Conservation (phyloP, 768 basidiomycete species). For the Russula compacta region DNA sequence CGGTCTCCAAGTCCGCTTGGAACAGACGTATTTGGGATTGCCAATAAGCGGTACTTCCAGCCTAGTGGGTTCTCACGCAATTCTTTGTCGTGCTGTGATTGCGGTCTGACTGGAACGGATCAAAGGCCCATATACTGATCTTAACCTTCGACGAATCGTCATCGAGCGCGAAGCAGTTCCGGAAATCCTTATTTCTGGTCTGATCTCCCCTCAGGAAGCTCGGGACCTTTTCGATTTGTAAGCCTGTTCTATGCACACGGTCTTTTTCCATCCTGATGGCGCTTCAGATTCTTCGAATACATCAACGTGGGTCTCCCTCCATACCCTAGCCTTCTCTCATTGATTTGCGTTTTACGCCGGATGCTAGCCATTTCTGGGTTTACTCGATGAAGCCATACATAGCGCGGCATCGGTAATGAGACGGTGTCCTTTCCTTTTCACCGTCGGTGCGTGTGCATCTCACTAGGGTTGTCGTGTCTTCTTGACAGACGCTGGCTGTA, state of each 20-base stretch:
- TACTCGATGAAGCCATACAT: constrained; percentile 49
- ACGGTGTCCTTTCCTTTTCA: constrained; percentile 50
- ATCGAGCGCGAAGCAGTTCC: constrained; percentile 28
- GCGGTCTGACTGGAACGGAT: neutral
- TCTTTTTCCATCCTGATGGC: neutral
- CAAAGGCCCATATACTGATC: constrained; percentile 25
- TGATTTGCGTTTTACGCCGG: neutral
- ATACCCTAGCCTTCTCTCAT: constrained; percentile 8
- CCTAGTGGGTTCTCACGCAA: constrained; percentile 3
- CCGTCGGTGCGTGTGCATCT: constrained; percentile 38
- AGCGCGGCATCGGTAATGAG: constrained; percentile 44
- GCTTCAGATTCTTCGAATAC: constrained; percentile 40
- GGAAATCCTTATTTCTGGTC: constrained; percentile 27
- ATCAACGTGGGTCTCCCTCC: constrained; percentile 37
- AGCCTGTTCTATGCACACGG: constrained; percentile 3
- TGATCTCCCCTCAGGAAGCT: constrained; percentile 26
- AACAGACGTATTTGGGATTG: constrained; percentile 8
- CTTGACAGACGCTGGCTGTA: constrained; percentile 19
- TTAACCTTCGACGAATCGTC: constrained; percentile 27
- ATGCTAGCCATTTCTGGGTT: constrained; percentile 44
- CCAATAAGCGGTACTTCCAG: constrained; percentile 18
- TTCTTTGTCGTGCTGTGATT: neutral
- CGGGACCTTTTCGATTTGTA: constrained; percentile 26
- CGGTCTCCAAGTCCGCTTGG: neutral
- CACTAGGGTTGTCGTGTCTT: neutral